Percentiles rank a stretch among this genome's conserved stretches.
Evolutionary conservation across 257 asterid species (phyloP).

Genomic region (Lycium barbarum): DNA sequence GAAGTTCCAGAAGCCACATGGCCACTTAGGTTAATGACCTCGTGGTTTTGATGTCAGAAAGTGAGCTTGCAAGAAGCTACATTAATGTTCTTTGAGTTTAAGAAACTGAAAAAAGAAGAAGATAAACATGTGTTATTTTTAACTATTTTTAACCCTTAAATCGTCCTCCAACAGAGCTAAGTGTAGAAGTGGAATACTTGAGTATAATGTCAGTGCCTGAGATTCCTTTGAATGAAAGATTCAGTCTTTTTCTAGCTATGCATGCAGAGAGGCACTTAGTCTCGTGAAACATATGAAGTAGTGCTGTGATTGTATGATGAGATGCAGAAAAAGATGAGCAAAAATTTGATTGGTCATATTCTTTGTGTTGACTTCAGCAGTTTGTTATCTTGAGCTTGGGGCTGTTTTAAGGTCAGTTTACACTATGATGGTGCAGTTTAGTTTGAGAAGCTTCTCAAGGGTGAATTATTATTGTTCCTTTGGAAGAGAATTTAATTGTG

Average conservation of each 20-base stretch:
- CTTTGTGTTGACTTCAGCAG: background rate
- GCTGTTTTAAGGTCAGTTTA: background rate
- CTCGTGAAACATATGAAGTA: slow-evolving; percentile 6
- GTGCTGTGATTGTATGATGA: background rate
- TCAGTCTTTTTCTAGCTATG: background rate
- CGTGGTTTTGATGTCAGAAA: slow-evolving; percentile 13
- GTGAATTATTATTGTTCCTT: background rate
- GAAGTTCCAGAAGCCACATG: slow-evolving; percentile 74
- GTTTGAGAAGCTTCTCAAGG: slow-evolving; percentile 27
- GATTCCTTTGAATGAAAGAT: background rate
- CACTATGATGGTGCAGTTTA: slow-evolving; percentile 16
- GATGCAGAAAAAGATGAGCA: background rate
- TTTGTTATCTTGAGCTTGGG: background rate
- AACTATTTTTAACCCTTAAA: slow-evolving; percentile 8
- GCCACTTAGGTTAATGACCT: background rate
- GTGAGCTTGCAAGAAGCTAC: background rate
- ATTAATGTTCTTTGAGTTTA: background rate
- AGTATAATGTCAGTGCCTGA: background rate
- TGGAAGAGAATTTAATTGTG: background rate
- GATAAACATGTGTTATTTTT: background rate
- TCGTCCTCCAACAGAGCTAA: background rate
- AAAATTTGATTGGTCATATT: background rate
- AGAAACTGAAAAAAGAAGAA: slow-evolving; percentile 13
- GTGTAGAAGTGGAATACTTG: background rate
- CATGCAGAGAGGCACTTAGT: slow-evolving; percentile 6